Evolutionary conservation across 2,329 filamentous ascomycete species (phyloP).

Genomic region (Alternaria gaisen): DNA sequence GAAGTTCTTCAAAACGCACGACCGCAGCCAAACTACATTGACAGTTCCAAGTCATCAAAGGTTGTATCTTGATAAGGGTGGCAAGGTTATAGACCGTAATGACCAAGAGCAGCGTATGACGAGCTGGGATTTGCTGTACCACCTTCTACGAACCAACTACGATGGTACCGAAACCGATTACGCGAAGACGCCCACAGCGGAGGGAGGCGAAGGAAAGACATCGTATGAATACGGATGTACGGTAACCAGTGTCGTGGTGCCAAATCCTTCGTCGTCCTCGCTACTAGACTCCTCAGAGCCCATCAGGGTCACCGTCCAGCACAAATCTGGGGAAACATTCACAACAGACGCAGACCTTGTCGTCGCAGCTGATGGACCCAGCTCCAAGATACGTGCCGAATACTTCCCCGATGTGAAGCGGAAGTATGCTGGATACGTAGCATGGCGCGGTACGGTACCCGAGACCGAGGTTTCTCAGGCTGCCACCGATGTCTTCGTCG

Average conservation of each 20-base stretch:
- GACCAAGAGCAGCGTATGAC: slow-evolving; percentile 36
- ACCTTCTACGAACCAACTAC: slow-evolving; percentile 37
- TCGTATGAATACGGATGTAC: slow-evolving; percentile 32
- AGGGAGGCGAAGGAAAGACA: slow-evolving; percentile 22
- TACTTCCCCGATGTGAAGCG: slow-evolving; percentile 28
- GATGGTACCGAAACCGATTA: slow-evolving; percentile 36
- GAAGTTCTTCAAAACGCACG: slow-evolving; percentile 33
- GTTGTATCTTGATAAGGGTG: slow-evolving; percentile 31
- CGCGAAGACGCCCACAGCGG: slow-evolving; percentile 18
- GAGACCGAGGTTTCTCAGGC: slow-evolving; percentile 27
- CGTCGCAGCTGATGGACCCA: slow-evolving; percentile 38
- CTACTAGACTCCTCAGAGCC: slow-evolving; percentile 7
- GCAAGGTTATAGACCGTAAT: slow-evolving; percentile 29
- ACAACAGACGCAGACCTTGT: slow-evolving; percentile 27
- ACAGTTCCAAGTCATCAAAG: slow-evolving; percentile 30
- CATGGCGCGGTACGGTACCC: slow-evolving; percentile 39
- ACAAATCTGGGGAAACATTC: slow-evolving; percentile 13
- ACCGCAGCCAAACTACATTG: slow-evolving; percentile 28
- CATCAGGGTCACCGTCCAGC: slow-evolving; percentile 19
- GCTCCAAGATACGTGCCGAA: slow-evolving; percentile 29
- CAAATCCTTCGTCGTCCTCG: not conserved
- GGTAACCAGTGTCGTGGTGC: slow-evolving; percentile 20
- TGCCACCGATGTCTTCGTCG: slow-evolving; percentile 24
- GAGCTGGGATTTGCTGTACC: slow-evolving; percentile 42
- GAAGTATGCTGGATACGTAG: slow-evolving; percentile 39